Evolutionary conservation across 179 eudicot species (phyloP).

Genomic region (Gypsophila paniculata): DNA sequence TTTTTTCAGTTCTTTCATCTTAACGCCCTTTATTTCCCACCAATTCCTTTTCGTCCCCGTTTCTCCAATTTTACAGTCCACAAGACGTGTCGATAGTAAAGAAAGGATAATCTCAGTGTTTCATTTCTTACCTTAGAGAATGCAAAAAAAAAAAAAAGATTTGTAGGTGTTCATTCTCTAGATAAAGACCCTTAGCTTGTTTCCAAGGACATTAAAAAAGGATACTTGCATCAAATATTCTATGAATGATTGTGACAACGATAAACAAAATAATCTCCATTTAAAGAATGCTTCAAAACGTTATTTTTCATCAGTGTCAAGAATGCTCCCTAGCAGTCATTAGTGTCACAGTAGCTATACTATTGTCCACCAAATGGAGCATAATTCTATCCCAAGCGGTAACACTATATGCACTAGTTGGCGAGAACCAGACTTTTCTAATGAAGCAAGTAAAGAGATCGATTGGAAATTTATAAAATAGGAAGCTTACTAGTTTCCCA

Average conservation of each 20-base stretch:
- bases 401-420: not conserved
- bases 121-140: too few species aligned
- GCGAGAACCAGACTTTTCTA: not conserved
- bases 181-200: not conserved
- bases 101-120: not conserved
- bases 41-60: not conserved
- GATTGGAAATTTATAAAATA: not conserved
- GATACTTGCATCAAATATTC: not conserved
- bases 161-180: not conserved
- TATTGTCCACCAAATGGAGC: not conserved
- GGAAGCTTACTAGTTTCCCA: constrained; percentile 57
- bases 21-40: not conserved
- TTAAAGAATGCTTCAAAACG: not conserved
- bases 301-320: not conserved
- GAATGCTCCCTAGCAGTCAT: not conserved
- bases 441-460: not conserved
- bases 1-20: not conserved
- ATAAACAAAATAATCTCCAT: not conserved
- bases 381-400: not conserved
- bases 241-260: not conserved
- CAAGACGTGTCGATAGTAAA: not conserved
- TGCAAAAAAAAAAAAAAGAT: not conserved
- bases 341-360: not conserved
- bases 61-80: not conserved
- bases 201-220: not conserved